Conservation (phyloP, 2,329 filamentous ascomycete genomes). For the Fusarium sp. region DNA sequence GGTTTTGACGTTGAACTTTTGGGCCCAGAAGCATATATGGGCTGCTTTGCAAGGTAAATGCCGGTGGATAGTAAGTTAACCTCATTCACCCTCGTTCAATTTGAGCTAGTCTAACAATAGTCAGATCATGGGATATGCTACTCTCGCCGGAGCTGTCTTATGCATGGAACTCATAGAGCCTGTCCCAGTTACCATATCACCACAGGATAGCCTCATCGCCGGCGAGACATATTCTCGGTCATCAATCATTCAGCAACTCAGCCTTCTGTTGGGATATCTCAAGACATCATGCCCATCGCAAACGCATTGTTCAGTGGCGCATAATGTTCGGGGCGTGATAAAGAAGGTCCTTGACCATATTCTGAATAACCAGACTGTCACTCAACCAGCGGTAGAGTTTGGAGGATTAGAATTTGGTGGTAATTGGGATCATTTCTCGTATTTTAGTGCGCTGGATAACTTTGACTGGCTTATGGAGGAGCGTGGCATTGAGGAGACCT, state of each 20-base stretch:
- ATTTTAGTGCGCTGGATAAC: not conserved
- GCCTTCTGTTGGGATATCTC: not conserved
- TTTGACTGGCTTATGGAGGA: not conserved
- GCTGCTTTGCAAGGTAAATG: not conserved
- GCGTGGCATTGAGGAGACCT: rapidly evolving
- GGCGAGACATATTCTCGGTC: not conserved
- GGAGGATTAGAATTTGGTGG: not conserved
- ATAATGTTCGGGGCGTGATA: not conserved
- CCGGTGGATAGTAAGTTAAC: not conserved
- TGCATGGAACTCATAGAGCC: not conserved
- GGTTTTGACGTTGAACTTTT: not conserved
- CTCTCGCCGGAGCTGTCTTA: not conserved
- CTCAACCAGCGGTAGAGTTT: rapidly evolving
- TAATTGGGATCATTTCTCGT: not conserved
- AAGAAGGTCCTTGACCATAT: not conserved
- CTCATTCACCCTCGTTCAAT: not conserved
- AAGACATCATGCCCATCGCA: not conserved
- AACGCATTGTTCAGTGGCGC: not conserved
- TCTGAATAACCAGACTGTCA: not conserved
- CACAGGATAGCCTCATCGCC: rapidly evolving
- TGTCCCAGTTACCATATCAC: rapidly evolving
- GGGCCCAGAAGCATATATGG: not conserved
- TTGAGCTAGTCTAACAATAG: not conserved
- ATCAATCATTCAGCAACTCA: not conserved
- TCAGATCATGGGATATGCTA: not conserved